Evolutionary conservation across 371 early-diverging fungal species (phyloP).

Genomic region (Mucor circinelloides): DNA sequence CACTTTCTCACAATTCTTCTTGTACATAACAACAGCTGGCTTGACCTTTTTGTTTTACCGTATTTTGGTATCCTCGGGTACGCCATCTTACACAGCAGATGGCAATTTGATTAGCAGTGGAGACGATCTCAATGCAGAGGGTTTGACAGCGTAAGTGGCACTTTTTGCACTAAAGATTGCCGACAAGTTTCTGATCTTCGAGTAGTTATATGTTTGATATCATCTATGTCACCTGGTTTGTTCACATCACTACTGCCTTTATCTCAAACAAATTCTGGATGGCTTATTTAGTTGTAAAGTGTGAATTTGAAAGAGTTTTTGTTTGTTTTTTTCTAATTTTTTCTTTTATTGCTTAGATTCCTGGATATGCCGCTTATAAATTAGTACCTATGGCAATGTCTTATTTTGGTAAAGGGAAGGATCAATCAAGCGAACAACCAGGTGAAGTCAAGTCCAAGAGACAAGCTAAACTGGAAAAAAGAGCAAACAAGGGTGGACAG

Average conservation of each 20-base stretch:
- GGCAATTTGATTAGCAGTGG: constrained; percentile 67
- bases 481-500: constrained; percentile 47
- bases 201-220: constrained; percentile 81
- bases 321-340: neutral
- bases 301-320: neutral
- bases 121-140: constrained; percentile 74
- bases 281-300: constrained; percentile 61
- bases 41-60: constrained; percentile 56
- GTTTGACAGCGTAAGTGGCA: constrained; percentile 75
- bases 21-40: constrained; percentile 55
- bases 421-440: constrained; percentile 13
- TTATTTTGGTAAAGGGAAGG: constrained; percentile 42
- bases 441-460: constrained; percentile 57
- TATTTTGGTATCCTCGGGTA: constrained; percentile 53
- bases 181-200: neutral
- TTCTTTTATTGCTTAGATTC: constrained; percentile 47
- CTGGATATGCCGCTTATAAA: constrained; percentile 64
- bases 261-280: constrained; percentile 72
- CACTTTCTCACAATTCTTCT: constrained; percentile 40
- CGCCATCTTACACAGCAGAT: constrained; percentile 58
- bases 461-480: constrained; percentile 63
- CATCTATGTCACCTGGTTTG: constrained; percentile 83
- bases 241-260: constrained; percentile 70
- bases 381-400: constrained; percentile 57
- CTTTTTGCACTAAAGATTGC: too few relatives aligned